Conservation (phyloP, 176 grass and related monocot genomes). For the Oryza glaberrima region DNA sequence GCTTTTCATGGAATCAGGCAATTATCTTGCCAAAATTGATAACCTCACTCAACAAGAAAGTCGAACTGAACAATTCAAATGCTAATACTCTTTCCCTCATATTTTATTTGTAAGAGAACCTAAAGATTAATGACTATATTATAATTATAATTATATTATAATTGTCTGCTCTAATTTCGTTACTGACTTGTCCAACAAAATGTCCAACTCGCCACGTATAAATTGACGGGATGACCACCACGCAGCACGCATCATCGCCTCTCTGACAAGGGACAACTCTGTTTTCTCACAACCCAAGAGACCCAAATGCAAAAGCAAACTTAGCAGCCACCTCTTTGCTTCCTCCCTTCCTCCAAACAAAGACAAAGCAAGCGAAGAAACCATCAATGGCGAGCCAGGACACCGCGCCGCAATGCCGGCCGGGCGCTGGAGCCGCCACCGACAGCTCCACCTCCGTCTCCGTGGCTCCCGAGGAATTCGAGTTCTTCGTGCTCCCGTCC, state of each 20-base stretch:
- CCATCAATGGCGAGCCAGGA: constrained; percentile 19
- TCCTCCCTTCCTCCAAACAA: background rate
- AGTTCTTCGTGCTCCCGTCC: constrained; percentile 49
- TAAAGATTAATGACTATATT: background rate
- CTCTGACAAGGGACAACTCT: too few relatives aligned
- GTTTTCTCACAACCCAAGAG: background rate
- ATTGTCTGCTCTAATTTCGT: background rate
- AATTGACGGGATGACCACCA: constrained; percentile 17
- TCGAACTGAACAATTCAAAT: background rate
- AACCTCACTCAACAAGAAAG: background rate
- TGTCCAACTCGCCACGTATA: constrained; percentile 27
- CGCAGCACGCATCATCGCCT: background rate
- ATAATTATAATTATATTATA: too few relatives aligned
- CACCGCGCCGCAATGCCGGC: background rate
- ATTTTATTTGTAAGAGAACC: background rate
- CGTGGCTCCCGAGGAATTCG: constrained; percentile 43
- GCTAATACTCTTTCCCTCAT: background rate
- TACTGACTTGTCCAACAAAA: background rate
- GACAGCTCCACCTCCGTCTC: background rate
- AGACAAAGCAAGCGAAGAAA: background rate
- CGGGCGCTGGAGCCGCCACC: background rate
- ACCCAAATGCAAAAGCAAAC: constrained; percentile 32
- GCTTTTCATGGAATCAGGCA: background rate
- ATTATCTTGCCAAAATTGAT: background rate
- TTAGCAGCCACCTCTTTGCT: background rate